Evolutionary conservation across 2,329 filamentous ascomycete species (phyloP).

Genomic region (Venturia effusa): DNA sequence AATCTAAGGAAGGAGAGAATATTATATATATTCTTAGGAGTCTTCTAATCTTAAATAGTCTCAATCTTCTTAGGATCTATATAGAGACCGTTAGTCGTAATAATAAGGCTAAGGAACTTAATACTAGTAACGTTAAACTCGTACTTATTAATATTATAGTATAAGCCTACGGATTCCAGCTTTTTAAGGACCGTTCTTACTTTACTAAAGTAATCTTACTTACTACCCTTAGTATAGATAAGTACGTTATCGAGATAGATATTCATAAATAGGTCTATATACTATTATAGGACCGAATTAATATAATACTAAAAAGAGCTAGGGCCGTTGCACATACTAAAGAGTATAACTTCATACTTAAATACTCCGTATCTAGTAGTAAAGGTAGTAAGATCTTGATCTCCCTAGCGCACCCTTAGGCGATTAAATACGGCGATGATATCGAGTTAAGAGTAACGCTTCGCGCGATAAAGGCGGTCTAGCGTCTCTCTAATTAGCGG

Average conservation of each 20-base stretch:
- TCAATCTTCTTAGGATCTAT: too few species aligned
- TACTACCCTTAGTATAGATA: too few species aligned
- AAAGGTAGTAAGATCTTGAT: conserved; percentile 26
- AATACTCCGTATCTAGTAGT: conserved; percentile 21
- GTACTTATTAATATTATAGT: conserved; percentile 13
- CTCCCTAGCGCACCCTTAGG: conserved; percentile 22
- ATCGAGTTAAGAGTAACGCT: background rate
- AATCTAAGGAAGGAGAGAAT: too few species aligned
- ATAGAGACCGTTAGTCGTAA: too few species aligned
- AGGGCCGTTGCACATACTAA: conserved; percentile 15
- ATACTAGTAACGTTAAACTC: too few species aligned
- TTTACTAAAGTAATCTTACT: conserved; percentile 7
- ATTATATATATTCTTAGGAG: too few species aligned
- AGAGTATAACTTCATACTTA: conserved; percentile 23
- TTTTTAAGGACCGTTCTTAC: conserved; percentile 7
- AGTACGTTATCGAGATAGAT: conserved; percentile 18
- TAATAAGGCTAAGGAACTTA: too few species aligned
- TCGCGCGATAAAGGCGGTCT: too few species aligned
- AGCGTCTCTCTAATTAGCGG: conserved; percentile 9
- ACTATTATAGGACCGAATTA: conserved; percentile 16
- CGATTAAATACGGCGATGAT: too few species aligned
- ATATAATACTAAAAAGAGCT: too few species aligned
- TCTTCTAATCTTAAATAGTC: too few species aligned
- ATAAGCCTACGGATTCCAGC: conserved; percentile 6
- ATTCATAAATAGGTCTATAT: conserved; percentile 16